Base-by-base conservation (phyloP, 495 filamentous ascomycete genomes). In the Penicillium waksmanii region DNA sequence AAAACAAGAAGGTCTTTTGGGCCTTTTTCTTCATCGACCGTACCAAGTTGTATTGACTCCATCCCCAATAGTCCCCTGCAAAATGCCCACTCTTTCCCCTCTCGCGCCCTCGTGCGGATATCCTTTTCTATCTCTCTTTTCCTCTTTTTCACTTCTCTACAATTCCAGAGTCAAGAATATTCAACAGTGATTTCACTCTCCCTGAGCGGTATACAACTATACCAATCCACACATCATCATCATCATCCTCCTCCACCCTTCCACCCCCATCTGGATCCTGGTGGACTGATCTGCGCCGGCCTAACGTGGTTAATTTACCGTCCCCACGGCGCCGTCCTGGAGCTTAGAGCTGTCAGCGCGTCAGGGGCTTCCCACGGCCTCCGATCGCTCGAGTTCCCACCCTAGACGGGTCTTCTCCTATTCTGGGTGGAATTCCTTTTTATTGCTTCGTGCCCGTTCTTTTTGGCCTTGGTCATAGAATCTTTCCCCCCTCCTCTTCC, bases 341-440 rank as follows among this genome's bases (percentile, higher is more conserved):
- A 64, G 57, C 61, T 65, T 67, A 67, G 58, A 76, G 71, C 73
- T 75, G 75, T 77, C 73, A 77, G 62, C 69, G 72, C 70, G 70
- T 77, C 73, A 77, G 76, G 75, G 73, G 74, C 70, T 79, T 63
- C 61, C 65, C 66, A 44, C 65, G 63, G 69, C 65, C 67, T 70
- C 62, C 64, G 68, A 73, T 76, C 72, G 62, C 60, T 65, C 46
- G 9, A 48, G 60, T 68, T 64, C 66, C 69, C 67, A 70, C 69
- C 68, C 61, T 66, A 38, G 68, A 70, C 66, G 72, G 70, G 66
- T 72, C 73, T 64, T 70, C 73, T 69, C 68, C 70, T 72, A 71
- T 75, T 71, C 65, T 68, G 71, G 65, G 63, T 62, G 58, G 67
- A 66, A 66, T 75, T 73, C 67, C 69, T 69, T 75, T 69, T 69